Evolutionary conservation across 2,329 filamentous ascomycete species (phyloP).

Genomic region (Grosmannia penicillata): DNA sequence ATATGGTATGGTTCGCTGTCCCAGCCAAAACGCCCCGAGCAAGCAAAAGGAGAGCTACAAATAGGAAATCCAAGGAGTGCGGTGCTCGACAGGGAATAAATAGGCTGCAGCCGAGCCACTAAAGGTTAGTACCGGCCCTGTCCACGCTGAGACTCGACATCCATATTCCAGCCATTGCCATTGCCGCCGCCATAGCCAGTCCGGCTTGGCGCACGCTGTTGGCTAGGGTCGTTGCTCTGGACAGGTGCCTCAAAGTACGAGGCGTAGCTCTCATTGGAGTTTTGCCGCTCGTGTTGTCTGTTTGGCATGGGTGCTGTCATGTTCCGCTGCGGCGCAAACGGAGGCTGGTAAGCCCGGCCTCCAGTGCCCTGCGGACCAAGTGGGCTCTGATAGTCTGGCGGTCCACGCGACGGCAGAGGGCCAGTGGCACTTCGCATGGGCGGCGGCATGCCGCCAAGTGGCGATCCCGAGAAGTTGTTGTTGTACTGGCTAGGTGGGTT

Average conservation of each 20-base stretch:
- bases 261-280: constrained; percentile 8
- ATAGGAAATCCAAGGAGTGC: neutral
- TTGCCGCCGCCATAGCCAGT: constrained; percentile 4
- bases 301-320: constrained; percentile 18
- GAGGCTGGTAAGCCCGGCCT: neutral
- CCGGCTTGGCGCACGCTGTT: neutral
- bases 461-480: neutral
- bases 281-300: constrained; percentile 8
- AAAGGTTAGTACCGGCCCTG: constrained; percentile 7
- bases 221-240: neutral
- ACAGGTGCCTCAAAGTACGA: constrained; percentile 8
- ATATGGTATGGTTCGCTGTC: neutral
- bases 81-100: no score
- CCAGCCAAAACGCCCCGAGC: neutral
- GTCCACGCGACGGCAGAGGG: constrained; percentile 13
- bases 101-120: neutral
- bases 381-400: neutral
- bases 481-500: neutral
- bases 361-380: neutral
- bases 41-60: neutral
- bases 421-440: constrained; percentile 16
- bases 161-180: constrained; percentile 9
- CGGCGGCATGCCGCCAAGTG: constrained; percentile 6
- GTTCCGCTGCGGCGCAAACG: constrained; percentile 15
- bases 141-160: constrained; percentile 11